Conservation (phyloP, 768 basidiomycete species). For the Rhodotorula paludigena region DNA sequence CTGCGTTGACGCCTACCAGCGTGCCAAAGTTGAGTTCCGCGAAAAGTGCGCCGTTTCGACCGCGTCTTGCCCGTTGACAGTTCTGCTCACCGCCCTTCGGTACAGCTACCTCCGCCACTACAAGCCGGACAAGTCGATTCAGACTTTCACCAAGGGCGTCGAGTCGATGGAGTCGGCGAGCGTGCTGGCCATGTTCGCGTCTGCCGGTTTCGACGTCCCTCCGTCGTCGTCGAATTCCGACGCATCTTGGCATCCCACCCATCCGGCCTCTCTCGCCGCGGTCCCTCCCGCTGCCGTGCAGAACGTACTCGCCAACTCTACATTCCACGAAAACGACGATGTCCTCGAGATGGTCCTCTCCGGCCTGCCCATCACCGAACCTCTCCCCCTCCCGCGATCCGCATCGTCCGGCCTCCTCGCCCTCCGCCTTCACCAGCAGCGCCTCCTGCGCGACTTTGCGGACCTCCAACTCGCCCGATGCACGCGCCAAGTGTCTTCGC, state of each 20-base stretch:
- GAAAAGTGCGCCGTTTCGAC: slow-evolving; percentile 55
- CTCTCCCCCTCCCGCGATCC: slow-evolving; percentile 47
- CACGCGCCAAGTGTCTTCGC: slow-evolving; percentile 51
- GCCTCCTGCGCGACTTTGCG: slow-evolving; percentile 57
- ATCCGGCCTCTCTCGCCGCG: slow-evolving; percentile 51
- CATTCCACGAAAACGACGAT: slow-evolving; percentile 55
- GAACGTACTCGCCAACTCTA: slow-evolving; percentile 61
- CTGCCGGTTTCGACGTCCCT: slow-evolving; percentile 38
- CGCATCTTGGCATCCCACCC: slow-evolving; percentile 44
- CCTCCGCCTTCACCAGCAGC: slow-evolving; percentile 54
- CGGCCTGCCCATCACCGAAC: slow-evolving; percentile 46
- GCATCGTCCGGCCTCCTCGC: slow-evolving; percentile 53
- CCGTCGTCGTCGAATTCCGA: slow-evolving; percentile 42
- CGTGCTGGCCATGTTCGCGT: slow-evolving; percentile 42
- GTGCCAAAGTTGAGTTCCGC: slow-evolving; percentile 61
- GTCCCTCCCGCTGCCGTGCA: slow-evolving; percentile 51
- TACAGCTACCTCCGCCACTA: slow-evolving; percentile 15
- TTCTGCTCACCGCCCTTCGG: no score
- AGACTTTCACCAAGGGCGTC: slow-evolving; percentile 67
- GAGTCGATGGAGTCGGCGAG: slow-evolving; percentile 54
- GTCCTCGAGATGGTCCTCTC: slow-evolving; percentile 47
- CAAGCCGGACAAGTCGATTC: slow-evolving; percentile 37
- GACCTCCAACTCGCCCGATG: slow-evolving; percentile 61
- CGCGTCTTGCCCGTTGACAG: neutral
- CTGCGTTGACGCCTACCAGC: slow-evolving; percentile 66